Evolutionary conservation across 2,329 filamentous ascomycete genomes (phyloP).

Genomic region (Gyromitra esculenta): DNA sequence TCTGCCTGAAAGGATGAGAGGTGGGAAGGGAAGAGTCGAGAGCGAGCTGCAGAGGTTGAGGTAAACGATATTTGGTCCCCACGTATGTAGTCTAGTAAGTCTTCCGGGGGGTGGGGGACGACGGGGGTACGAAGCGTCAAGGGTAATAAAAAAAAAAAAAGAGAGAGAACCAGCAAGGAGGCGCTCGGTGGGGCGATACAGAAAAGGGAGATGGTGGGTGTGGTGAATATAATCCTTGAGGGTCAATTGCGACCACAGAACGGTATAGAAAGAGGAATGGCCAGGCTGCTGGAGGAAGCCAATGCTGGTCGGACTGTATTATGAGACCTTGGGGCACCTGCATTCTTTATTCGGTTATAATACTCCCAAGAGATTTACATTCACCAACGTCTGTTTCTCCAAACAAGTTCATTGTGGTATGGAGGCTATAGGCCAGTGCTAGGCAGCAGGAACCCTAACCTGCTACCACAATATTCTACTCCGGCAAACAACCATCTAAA

Average conservation of each 20-base stretch:
- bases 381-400: conserved; percentile 13
- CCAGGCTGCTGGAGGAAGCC: conserved; percentile 21
- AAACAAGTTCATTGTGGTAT: not conserved
- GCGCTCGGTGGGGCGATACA: conserved; percentile 41
- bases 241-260: conserved; percentile 34
- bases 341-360: not conserved
- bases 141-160: conserved; percentile 39
- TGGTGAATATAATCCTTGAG: conserved; percentile 33
- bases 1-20: conserved; percentile 24
- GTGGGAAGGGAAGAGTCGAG: conserved; percentile 24
- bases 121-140: conserved; percentile 38
- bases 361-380: conserved; percentile 11
- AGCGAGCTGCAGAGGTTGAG: conserved; percentile 37
- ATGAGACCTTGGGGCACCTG: conserved; percentile 3
- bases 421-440: too few species aligned
- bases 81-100: conserved; percentile 43
- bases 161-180: conserved; percentile 45
- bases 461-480: not conserved
- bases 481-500: not conserved
- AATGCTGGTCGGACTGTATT: not conserved
- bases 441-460: too few species aligned
- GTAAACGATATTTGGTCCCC: conserved; percentile 46
- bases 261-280: conserved; percentile 28
- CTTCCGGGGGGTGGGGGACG: conserved; percentile 25
- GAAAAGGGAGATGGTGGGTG: conserved; percentile 46